Conservation (phyloP, 2,329 filamentous ascomycete genomes). For the Curvularia verruculosa region DNA sequence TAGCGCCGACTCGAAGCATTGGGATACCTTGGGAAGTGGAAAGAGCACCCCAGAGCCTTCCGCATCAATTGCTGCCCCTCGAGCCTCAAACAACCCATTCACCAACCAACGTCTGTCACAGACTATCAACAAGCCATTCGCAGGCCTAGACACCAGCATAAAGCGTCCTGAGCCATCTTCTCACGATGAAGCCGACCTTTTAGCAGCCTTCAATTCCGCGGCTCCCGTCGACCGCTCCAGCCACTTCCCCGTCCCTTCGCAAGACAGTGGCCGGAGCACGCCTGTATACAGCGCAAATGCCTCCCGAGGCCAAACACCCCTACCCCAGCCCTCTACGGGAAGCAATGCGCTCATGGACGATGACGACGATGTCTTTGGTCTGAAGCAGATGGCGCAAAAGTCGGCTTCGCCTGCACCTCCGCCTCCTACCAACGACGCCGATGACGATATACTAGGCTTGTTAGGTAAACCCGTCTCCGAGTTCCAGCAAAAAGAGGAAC, state of each 20-base stretch:
- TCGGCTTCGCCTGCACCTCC: conserved; percentile 31
- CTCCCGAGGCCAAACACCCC: conserved; percentile 38
- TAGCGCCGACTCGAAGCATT: conserved; percentile 68
- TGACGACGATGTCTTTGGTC: conserved; percentile 84
- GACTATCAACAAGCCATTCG: conserved; percentile 49
- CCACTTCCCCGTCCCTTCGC: conserved; percentile 59
- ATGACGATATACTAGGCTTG: conserved; percentile 69
- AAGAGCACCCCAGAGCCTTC: conserved; percentile 56
- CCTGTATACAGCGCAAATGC: conserved; percentile 40
- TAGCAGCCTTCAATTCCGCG: conserved; percentile 66
- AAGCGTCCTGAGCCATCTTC: conserved; percentile 36
- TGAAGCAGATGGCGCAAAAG: conserved; percentile 66
- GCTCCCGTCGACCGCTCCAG: conserved; percentile 66
- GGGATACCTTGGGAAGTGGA: conserved; percentile 71
- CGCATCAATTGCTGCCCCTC: conserved; percentile 30
- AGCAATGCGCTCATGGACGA: conserved; percentile 59
- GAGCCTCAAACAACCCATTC: conserved; percentile 29
- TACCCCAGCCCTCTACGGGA: conserved; percentile 25
- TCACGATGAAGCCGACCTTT: conserved; percentile 62
- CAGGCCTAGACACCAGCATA: conserved; percentile 40
- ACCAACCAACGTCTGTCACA: conserved; percentile 38
- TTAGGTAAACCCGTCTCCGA: conserved; percentile 65
- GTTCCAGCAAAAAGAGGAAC: conserved; percentile 47
- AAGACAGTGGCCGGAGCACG: conserved; percentile 51
- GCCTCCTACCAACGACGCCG: conserved; percentile 27